A percentile compares a stretch with the other conserved stretches of the same genome.
These are phyloP conservation scores for Alternaria longipes DNA, from an alignment of 2,329 filamentous ascomycete genomes.

Conservation along the genomic window DNA sequence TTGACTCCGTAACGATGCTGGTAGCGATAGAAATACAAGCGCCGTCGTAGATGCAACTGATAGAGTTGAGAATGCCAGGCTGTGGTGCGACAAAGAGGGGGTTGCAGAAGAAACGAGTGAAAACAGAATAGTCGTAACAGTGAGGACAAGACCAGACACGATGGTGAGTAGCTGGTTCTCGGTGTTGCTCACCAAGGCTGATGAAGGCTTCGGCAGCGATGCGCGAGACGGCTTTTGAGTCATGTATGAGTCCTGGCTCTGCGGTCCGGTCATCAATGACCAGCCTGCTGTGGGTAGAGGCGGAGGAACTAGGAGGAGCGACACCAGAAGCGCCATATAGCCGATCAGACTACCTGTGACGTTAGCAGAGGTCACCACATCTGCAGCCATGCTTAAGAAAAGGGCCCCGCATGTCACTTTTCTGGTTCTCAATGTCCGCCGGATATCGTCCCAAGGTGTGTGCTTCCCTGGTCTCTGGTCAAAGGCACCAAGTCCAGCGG, in stretches of 20 bases:
- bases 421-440: conserved; percentile 49
- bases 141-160: conserved; percentile 51
- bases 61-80: conserved; percentile 52
- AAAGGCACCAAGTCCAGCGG: conserved; percentile 55
- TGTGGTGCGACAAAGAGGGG: conserved; percentile 39
- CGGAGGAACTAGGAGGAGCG: conserved; percentile 60
- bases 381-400: conserved; percentile 43
- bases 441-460: conserved; percentile 40
- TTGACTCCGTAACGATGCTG: conserved; percentile 53
- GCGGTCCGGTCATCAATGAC: conserved; percentile 39
- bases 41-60: conserved; percentile 56
- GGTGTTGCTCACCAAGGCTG: conserved; percentile 49
- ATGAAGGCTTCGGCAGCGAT: conserved; percentile 45
- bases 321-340: conserved; percentile 57
- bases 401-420: conserved; percentile 50
- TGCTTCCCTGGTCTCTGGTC: conserved; percentile 46
- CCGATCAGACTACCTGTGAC: conserved; percentile 51
- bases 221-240: conserved; percentile 32
- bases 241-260: conserved; percentile 35
- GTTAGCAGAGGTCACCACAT: conserved; percentile 40
- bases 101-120: conserved; percentile 47
- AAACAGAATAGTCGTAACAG: conserved; percentile 48
- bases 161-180: conserved; percentile 56
- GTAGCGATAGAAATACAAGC: conserved; percentile 54
- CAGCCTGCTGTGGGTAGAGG: conserved; percentile 54